Evolutionary conservation across 2,329 filamentous ascomycete genomes (phyloP).

Genomic region (Tothia fuscella): DNA sequence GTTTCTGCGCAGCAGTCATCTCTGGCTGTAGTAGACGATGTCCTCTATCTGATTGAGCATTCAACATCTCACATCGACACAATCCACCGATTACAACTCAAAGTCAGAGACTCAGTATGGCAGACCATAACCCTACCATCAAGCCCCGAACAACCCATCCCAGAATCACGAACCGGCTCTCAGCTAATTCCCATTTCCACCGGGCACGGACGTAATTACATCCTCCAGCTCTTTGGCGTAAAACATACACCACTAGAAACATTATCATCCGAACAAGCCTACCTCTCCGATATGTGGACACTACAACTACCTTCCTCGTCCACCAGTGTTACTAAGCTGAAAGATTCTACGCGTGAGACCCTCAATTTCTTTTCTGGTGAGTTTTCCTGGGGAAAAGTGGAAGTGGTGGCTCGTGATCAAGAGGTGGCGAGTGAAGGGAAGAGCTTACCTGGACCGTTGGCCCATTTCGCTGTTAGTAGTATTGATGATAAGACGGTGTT

Average conservation of each 20-base stretch:
- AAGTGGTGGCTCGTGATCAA: neutral
- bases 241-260: neutral
- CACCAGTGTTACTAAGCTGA: neutral
- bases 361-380: neutral
- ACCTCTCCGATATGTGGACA: slow-evolving; percentile 1
- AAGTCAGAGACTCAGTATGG: no score
- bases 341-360: neutral
- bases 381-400: neutral
- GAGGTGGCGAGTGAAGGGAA: neutral
- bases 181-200: slow-evolving; percentile 1
- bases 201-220: slow-evolving; percentile 6
- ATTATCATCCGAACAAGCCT: neutral
- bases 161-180: neutral
- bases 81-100: no score
- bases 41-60: no score
- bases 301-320: neutral
- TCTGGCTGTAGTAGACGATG: no score
- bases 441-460: neutral
- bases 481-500: neutral
- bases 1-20: no score
- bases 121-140: neutral
- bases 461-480: neutral
- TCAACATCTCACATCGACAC: no score
- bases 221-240: neutral
- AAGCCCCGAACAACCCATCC: neutral